Percentiles rank a stretch among this genome's conserved stretches.
These are phyloP conservation scores for Gossypium trilobum DNA, from an alignment of 441 rosid genomes.

Conservation along the genomic window DNA sequence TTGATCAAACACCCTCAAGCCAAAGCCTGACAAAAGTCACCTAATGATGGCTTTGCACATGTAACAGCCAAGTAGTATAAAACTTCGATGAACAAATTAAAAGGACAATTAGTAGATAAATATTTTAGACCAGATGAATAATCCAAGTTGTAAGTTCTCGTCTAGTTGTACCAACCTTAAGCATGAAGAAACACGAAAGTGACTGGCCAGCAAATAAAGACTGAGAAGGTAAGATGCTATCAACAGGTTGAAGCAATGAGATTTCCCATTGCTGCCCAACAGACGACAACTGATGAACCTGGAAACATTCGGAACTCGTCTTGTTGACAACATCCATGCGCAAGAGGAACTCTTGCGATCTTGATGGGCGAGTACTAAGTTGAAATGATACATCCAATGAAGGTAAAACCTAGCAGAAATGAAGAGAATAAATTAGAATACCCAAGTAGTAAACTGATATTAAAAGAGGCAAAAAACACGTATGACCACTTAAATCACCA, in stretches of 20 bases:
- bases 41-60: neutral
- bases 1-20: neutral
- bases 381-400: slow-evolving; percentile 68
- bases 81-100: neutral
- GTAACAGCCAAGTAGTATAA: neutral
- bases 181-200: slow-evolving; percentile 71
- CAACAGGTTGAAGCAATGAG: slow-evolving; percentile 67
- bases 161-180: slow-evolving; percentile 46
- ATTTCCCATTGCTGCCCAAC: slow-evolving; percentile 82
- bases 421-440: slow-evolving; percentile 15
- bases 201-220: slow-evolving; percentile 74
- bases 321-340: slow-evolving; percentile 76
- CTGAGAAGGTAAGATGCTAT: slow-evolving; percentile 53
- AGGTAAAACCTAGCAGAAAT: slow-evolving; percentile 56
- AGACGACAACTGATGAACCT: slow-evolving; percentile 69
- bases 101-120: neutral
- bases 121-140: neutral
- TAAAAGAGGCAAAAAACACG: neutral
- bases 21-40: neutral
- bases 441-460: neutral
- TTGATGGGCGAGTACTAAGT: slow-evolving; percentile 74
- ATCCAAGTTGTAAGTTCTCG: slow-evolving; percentile 5
- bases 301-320: slow-evolving; percentile 59
- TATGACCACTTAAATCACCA: neutral
- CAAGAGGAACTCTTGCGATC: slow-evolving; percentile 78